Evolutionary conservation across 2,329 filamentous ascomycete genomes (phyloP), one percentile per base, ranked within the genome.

Genomic region (Didymella keratinophila): DNA sequence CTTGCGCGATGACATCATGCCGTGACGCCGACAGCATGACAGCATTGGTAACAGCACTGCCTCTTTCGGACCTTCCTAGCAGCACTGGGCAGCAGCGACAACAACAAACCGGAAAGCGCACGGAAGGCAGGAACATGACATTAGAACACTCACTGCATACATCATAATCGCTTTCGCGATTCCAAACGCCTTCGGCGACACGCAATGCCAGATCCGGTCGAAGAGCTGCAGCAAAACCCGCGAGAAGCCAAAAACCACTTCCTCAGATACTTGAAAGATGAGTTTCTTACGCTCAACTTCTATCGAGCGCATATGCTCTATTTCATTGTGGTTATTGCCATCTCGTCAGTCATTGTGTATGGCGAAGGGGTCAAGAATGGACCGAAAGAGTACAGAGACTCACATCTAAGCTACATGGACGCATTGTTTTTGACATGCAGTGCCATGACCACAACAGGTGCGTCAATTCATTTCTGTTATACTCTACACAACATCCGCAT

Each of bases 381-480:
- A n/a, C 60, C 65, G 8, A 58, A 66, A 14, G 64, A 64, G 28
- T 49, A 62, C n/a, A 37, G 56, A 9, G 53, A 59, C 34, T 64
- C 55, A 7, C 64, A 64, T 32, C 32, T 73, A 9, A 66, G 60
- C 4, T 74, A 73, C 28, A 66, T 69, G 20, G 64, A 74, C 36
- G 70, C 69, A 3, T 44, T 74, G 12, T 73, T 72, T 37, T 46
- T 74, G 8, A 67, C 66, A 30, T 68, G 64, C 23, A 72, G 69
- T 55, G 70, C 71, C 12, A 74, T 74, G 69, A 73, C 71, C 9
- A 74, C 70, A 2, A 74, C 69, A 10, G 70, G 67, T 65, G 61
- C 10, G 53, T 34, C 5, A 1, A 4, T 25, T 20, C 39, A 42
- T 25, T 11, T 36, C 5, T 7, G 9, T 28, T 10, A 2, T 28